Conservation (phyloP, 495 filamentous ascomycete genomes). For the Cladorrhinum samala region DNA sequence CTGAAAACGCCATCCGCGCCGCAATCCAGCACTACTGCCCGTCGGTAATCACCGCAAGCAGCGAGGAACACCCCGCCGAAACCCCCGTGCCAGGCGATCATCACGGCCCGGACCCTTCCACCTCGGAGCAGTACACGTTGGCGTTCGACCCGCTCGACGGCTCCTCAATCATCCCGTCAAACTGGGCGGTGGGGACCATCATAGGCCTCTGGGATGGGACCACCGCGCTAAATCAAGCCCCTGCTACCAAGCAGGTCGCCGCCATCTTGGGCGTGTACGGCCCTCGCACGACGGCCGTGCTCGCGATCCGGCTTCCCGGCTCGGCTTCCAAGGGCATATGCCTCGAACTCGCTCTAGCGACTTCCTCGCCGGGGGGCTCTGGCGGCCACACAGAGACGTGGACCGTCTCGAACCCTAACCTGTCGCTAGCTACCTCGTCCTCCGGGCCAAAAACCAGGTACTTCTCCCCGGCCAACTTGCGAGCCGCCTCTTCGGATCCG, state of each 20-base stretch:
- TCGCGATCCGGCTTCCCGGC: slow-evolving; percentile 40
- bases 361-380: no score
- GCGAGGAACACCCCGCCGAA: slow-evolving; percentile 50
- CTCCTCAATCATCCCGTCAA: slow-evolving; percentile 47
- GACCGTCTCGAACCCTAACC: slow-evolving; percentile 30
- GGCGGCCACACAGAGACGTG: slow-evolving; percentile 13
- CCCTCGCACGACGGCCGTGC: slow-evolving; percentile 43
- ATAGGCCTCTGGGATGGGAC: slow-evolving; percentile 45
- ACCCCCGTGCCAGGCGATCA: no score
- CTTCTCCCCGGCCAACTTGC: slow-evolving; percentile 50
- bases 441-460: slow-evolving; percentile 33
- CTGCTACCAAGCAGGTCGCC: slow-evolving; percentile 34
- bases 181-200: slow-evolving; percentile 51
- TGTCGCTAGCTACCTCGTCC: slow-evolving; percentile 18
- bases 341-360: slow-evolving; percentile 37
- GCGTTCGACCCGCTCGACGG: slow-evolving; percentile 53
- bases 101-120: background rate
- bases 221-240: slow-evolving; percentile 33
- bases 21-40: slow-evolving; percentile 33
- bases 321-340: slow-evolving; percentile 25
- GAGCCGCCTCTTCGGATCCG: slow-evolving; percentile 37
- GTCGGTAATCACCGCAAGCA: slow-evolving; percentile 39
- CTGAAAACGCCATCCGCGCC: slow-evolving; percentile 39
- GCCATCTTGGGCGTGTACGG: slow-evolving; percentile 46
- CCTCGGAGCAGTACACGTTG: slow-evolving; percentile 43